These are phyloP conservation scores for Purshia tridentata DNA, from an alignment of 306 rosid species.

Conservation along the genomic window DNA sequence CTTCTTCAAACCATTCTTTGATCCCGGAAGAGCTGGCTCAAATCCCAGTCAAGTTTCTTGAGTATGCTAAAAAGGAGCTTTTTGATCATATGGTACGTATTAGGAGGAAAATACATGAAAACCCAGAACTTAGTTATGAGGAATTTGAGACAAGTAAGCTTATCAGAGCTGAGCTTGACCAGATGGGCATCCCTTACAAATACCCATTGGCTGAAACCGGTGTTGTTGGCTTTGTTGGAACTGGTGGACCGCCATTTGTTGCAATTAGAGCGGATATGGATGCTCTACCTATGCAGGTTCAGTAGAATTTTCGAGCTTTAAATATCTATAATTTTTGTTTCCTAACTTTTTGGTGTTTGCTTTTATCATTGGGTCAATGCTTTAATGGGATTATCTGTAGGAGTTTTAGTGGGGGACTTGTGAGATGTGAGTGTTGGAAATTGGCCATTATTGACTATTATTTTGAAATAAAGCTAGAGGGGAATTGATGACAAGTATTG, in stretches of 20 bases:
- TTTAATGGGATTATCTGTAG: background rate
- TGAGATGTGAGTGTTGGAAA: background rate
- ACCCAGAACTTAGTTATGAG: constrained; percentile 74
- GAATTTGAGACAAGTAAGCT: constrained; percentile 83
- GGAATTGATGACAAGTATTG: background rate
- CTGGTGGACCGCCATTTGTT: constrained; percentile 67
- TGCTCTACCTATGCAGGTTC: constrained; percentile 78
- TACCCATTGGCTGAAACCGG: constrained; percentile 77
- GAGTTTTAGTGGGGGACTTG: background rate
- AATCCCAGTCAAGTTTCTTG: constrained; percentile 41
- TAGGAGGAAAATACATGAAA: constrained; percentile 75
- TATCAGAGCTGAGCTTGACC: constrained; percentile 61
- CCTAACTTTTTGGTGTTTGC: no score
- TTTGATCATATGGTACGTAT: constrained; percentile 63
- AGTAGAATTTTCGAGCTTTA: background rate
- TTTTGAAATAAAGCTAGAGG: background rate
- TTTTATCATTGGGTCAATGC: no score
- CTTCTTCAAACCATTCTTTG: constrained; percentile 34
- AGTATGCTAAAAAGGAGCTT: constrained; percentile 49
- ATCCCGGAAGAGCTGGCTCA: constrained; percentile 30
- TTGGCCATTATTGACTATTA: background rate
- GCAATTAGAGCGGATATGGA: constrained; percentile 95
- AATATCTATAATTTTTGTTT: background rate
- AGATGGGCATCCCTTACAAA: constrained; percentile 50
- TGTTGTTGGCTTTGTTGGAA: constrained; percentile 67